Conservation (phyloP, 345 rosid species). For the Combretum micranthum region DNA sequence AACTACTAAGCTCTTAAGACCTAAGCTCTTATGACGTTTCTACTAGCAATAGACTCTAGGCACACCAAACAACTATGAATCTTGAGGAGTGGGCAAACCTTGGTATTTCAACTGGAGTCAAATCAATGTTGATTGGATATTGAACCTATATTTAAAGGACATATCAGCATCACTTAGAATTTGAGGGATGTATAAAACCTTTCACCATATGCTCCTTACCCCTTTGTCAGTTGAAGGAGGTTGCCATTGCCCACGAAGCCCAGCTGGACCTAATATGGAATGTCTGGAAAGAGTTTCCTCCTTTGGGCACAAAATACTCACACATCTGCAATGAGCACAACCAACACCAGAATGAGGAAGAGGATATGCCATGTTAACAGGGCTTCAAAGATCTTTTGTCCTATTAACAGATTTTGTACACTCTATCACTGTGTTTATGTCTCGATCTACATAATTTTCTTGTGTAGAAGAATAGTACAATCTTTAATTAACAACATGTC, state of each 20-base stretch:
- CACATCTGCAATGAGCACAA: constrained; percentile 41
- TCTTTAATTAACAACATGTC: no score
- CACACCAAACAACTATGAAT: not conserved
- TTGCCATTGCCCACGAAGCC: constrained; percentile 80
- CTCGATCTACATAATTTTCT: no score
- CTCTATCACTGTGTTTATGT: no score
- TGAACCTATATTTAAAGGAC: constrained; percentile 43
- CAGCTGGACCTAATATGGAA: constrained; percentile 85
- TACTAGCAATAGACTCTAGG: not conserved
- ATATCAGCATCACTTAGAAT: constrained; percentile 15
- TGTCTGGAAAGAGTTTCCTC: constrained; percentile 87
- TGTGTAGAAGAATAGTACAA: no score
- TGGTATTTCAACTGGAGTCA: constrained; percentile 71
- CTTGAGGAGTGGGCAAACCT: constrained; percentile 41
- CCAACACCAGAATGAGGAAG: constrained; percentile 3
- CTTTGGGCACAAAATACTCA: constrained; percentile 51
- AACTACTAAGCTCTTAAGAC: not conserved
- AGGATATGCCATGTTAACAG: no score
- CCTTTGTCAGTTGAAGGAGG: constrained; percentile 49
- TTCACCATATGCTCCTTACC: constrained; percentile 30
- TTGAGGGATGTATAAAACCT: constrained; percentile 8
- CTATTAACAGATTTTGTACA: no score
- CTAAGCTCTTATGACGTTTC: not conserved
- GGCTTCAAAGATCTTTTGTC: no score
- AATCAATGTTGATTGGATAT: constrained; percentile 76